Evolutionary conservation across 192 early-diverging fungal genomes (phyloP), one percentile per base, ranked within the genome.

Genomic region (Backusella sp.): DNA sequence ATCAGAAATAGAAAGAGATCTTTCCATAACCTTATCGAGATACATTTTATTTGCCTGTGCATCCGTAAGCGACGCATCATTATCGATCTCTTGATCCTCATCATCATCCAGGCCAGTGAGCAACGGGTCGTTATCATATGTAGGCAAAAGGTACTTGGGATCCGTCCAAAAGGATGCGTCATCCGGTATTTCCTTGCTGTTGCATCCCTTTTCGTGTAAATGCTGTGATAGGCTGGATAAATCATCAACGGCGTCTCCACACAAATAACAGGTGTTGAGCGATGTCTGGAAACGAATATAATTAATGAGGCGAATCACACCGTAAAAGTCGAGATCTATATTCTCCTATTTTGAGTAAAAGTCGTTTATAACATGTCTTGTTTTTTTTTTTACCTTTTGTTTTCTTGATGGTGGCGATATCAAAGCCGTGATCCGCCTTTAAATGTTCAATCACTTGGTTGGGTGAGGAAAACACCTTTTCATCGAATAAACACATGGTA

Each of bases 91-190:
- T 23, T 90, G 89, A n/a, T 89, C 89, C 35, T 88, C 88, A 35
- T 82, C 88, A 72, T 95, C 92, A 71, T 89, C 89, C 73, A 90
- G 84, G 69, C 88, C 90, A 79, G 91, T 93, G 75, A 98, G 76
- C 28, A 98, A 80, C 12, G 95, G 96, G 77, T 98, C 96, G 75
- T 90, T 91, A 37, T 95, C 94, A 72, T 94, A 86, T n/a, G 85
- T 90, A 0, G 96, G 96, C 62, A 94, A 83, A 73, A 97, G 78
- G 76, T 90, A 87, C 32, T 80, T 86, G 65, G 89, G 86, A 75
- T 94, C 91, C 42, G 85, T 88, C 95, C 96, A 96, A 46, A 94
- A 84, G 6, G 82, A 74, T 15, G 90, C 84, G 42, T 85, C 84
- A 12, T 83, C 72, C 0, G 83, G 73, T n/a, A 89, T 88, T 37